phyloP scores from a whole-genome alignment of 305 asterid species.

The Fraxinus albicans region DNA sequence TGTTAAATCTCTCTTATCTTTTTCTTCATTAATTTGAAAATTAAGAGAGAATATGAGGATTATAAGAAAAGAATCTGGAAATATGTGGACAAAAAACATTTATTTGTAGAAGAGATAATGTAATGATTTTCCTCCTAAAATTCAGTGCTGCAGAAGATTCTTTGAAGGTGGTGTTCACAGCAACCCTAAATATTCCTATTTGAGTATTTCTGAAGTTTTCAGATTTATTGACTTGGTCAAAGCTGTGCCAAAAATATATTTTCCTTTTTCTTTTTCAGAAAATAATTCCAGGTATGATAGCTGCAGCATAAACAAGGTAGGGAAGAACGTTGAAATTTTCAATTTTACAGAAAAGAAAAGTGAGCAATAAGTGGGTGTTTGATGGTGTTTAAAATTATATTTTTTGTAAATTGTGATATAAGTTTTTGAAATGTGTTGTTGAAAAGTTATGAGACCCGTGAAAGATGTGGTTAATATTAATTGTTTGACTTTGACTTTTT shows the following conservation, averaged over 20 bases:
- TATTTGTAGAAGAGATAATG: background rate
- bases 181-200: constrained; percentile 13
- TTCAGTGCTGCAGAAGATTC: constrained; percentile 19
- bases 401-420: too few relatives aligned
- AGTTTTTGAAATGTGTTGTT: too few relatives aligned
- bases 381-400: too few relatives aligned
- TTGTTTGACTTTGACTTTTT: too few relatives aligned
- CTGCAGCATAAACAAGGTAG: background rate
- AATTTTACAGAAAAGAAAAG: background rate
- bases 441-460: too few relatives aligned
- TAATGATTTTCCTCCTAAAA: constrained; percentile 19
- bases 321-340: background rate
- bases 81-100: background rate
- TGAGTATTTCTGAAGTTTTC: background rate
- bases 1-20: background rate
- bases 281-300: background rate
- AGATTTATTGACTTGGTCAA: constrained; percentile 28
- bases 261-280: background rate
- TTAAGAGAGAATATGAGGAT: background rate
- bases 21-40: background rate
- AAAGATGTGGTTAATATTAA: too few relatives aligned
- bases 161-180: background rate
- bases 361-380: too few relatives aligned
- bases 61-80: background rate
- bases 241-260: background rate